A percentile compares a stretch with the other conserved stretches of the same genome.
Evolutionary conservation across 225 moss, liverwort and hornwort genomes (phyloP).

Genomic region (Bryoerythrophyllum caledonicum): DNA sequence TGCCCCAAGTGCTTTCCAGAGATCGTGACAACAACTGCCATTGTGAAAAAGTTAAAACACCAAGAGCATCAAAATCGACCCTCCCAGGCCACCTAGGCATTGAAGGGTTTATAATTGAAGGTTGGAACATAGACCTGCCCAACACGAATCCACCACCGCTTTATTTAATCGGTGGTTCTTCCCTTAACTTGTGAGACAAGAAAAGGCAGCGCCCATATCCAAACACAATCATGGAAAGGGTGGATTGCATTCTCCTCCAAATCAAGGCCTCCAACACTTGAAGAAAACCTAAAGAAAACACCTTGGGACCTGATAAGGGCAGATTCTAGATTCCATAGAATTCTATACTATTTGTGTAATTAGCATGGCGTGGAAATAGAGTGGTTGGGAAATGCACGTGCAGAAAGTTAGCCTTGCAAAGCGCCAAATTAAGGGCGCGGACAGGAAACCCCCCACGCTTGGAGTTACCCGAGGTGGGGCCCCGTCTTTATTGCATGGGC

Average conservation of each 20-base stretch:
- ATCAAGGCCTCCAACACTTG: neutral
- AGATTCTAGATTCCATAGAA: neutral
- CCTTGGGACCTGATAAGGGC: no score
- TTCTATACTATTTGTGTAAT: neutral
- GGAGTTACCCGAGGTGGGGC: no score
- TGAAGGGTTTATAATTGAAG: no score
- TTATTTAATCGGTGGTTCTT: neutral
- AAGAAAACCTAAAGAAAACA: no score
- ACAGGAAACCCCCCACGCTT: no score
- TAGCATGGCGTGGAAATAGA: neutral
- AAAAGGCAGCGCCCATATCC: constrained; percentile 1
- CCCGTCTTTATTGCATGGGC: no score
- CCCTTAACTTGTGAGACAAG: constrained; percentile 3
- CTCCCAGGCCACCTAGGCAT: no score
- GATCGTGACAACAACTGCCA: no score
- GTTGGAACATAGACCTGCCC: neutral
- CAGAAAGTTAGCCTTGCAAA: neutral
- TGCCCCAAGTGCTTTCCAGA: no score
- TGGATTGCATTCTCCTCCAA: neutral
- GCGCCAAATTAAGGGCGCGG: neutral
- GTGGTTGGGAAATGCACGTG: neutral
- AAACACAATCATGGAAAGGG: neutral
- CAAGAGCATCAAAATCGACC: no score
- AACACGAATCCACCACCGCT: neutral
- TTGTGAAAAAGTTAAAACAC: no score